Conservation (phyloP, 1,284 basidiomycete species). For the Trichosporon ovoides region DNA sequence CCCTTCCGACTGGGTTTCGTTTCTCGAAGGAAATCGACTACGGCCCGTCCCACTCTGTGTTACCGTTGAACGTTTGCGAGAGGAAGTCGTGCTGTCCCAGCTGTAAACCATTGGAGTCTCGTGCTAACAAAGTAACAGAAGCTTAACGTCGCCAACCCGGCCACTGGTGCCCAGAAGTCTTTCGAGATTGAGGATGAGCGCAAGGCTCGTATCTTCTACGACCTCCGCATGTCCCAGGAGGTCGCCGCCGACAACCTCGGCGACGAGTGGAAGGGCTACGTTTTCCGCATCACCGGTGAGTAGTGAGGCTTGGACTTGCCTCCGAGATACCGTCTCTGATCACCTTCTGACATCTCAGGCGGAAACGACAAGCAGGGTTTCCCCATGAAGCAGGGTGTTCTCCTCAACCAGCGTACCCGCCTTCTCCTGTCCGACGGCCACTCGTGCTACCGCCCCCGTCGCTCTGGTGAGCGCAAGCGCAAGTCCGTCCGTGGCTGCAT, state of each 20-base stretch:
- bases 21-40: too few relatives aligned
- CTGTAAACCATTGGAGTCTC: not conserved
- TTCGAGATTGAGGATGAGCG: constrained; percentile 91
- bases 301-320: constrained; percentile 1
- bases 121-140: constrained; percentile 60
- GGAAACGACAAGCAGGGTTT: constrained; percentile 52
- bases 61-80: not conserved
- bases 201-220: constrained; percentile 87
- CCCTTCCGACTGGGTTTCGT: too few relatives aligned
- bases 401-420: constrained; percentile 87
- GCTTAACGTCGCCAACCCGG: constrained; percentile 94
- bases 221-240: constrained; percentile 94
- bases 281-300: constrained; percentile 90
- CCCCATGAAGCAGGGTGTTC: constrained; percentile 95
- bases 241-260: constrained; percentile 80
- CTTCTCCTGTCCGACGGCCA: constrained; percentile 92
- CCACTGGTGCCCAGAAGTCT: constrained; percentile 95
- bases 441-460: constrained; percentile 94
- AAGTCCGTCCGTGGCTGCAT: constrained; percentile 99
- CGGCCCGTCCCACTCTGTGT: not conserved
- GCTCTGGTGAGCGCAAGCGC: constrained; percentile 93
- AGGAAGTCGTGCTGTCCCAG: not conserved
- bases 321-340: not conserved
- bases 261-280: constrained; percentile 95
- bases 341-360: constrained; percentile 16